Evolutionary conservation across 1,139 yeast species (phyloP).

Genomic region (Pichia sp.): DNA sequence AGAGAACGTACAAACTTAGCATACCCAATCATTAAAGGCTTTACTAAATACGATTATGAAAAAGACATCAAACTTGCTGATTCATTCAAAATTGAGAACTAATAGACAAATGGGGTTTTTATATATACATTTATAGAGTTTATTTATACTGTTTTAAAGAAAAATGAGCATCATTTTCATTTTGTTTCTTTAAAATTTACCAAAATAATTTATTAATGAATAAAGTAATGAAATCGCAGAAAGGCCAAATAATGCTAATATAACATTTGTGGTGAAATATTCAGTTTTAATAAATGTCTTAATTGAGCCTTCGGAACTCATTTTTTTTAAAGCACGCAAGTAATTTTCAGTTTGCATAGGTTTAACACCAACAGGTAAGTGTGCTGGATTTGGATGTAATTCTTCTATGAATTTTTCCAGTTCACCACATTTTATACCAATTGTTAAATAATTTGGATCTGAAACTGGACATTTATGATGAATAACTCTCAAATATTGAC

Average conservation of each 20-base stretch:
- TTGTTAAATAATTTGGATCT: conserved; percentile 81
- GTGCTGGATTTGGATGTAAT: conserved; percentile 49
- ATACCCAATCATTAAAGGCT: neutral
- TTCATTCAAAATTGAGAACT: neutral
- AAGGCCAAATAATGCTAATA: conserved; percentile 17
- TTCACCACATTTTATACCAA: conserved; percentile 82
- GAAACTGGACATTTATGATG: conserved; percentile 71
- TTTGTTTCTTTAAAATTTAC: neutral
- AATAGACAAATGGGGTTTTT: neutral
- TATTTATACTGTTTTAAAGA: neutral
- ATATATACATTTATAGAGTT: neutral
- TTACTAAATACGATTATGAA: conserved; percentile 2
- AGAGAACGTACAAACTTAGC: conserved; percentile 4
- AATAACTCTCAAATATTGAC: conserved; percentile 64
- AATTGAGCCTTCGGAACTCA: conserved; percentile 18
- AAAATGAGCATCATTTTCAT: neutral
- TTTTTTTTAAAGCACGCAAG: conserved; percentile 31
- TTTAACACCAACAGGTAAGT: conserved; percentile 39
- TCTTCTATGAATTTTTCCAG: conserved; percentile 79
- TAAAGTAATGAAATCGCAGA: conserved; percentile 16
- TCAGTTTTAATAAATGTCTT: conserved; percentile 17
- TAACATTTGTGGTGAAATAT: conserved; percentile 10
- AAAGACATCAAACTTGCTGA: conserved; percentile 1
- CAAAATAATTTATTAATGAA: conserved; percentile 2
- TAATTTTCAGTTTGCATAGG: conserved; percentile 36